phyloP scores from a whole-genome alignment of 805 yeast genomes.

The Debaryomyces tyrocola region DNA sequence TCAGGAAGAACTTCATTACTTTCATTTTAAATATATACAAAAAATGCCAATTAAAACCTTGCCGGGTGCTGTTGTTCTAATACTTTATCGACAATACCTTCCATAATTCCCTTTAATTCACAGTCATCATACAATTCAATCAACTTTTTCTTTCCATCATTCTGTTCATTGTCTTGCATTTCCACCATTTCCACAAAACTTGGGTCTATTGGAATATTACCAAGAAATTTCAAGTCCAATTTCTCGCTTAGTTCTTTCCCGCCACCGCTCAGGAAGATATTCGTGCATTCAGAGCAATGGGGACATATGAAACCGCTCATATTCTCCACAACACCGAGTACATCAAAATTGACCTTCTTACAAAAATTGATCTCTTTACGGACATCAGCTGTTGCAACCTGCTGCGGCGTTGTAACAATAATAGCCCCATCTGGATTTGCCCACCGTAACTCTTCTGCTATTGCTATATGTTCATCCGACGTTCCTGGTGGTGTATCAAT shows the following conservation, averaged over 20 bases:
- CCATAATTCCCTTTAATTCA: conserved; percentile 39
- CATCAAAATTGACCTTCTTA: conserved; percentile 72
- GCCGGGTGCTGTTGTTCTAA: conserved; percentile 30
- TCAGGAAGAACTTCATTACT: neutral
- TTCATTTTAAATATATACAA: neutral
- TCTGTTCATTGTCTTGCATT: conserved; percentile 42
- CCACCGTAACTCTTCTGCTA: conserved; percentile 82
- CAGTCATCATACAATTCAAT: conserved; percentile 35
- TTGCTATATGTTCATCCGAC: conserved; percentile 95
- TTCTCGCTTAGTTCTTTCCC: conserved; percentile 71
- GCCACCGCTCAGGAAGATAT: conserved; percentile 92
- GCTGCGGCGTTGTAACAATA: conserved; percentile 94
- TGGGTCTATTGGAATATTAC: conserved; percentile 93
- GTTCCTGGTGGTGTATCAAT: conserved; percentile 99
- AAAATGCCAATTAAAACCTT: conserved; percentile 11
- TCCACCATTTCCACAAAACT: conserved; percentile 87
- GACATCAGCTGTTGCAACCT: conserved; percentile 91
- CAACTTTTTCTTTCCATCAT: conserved; percentile 18
- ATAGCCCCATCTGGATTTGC: conserved; percentile 88
- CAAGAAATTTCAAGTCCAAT: conserved; percentile 67
- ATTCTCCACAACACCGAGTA: conserved; percentile 88
- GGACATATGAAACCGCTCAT: conserved; percentile 98
- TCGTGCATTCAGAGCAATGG: conserved; percentile 85
- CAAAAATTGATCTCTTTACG: conserved; percentile 93
- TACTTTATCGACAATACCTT: conserved; percentile 33